A percentile compares a stretch with the other conserved stretches of the same genome.
Evolutionary conservation across 169 alveolate genomes (phyloP).

Genomic region (Plasmodium yoelii): DNA sequence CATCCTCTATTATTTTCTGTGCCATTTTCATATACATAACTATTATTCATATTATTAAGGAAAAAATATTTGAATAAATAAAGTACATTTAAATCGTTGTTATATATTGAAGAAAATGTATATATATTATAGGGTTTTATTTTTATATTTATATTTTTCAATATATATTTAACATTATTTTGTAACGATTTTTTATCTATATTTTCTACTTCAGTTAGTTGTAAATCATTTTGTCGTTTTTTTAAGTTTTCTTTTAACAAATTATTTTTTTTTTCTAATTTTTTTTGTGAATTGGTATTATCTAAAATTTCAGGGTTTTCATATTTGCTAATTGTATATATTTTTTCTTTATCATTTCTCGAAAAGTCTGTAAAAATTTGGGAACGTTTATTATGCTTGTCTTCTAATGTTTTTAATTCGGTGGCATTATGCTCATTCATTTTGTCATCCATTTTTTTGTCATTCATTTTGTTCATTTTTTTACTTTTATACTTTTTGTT

Average conservation of each 20-base stretch:
- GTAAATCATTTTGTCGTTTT: neutral
- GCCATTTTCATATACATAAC: neutral
- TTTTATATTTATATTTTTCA: constrained; percentile 53
- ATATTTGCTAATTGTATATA: too few species aligned
- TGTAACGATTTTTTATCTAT: neutral
- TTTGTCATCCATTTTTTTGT: neutral
- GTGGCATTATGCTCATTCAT: neutral
- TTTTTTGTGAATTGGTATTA: neutral
- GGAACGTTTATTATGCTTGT: neutral
- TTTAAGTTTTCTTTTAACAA: neutral
- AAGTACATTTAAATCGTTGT: constrained; percentile 56
- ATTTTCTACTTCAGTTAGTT: neutral
- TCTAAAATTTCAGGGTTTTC: neutral
- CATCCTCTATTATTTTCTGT: neutral
- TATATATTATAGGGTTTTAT: constrained; percentile 41
- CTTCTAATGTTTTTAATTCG: neutral
- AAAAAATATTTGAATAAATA: constrained; percentile 64
- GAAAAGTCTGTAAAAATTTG: too few species aligned
- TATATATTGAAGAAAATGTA: constrained; percentile 60
- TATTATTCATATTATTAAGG: constrained; percentile 7
- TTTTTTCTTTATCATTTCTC: neutral
- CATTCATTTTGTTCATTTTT: neutral
- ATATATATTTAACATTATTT: constrained; percentile 31
- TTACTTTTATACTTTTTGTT: constrained; percentile 14
- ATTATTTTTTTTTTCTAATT: neutral